These are phyloP conservation scores for Sextonia rubra DNA, from an alignment of 164 flowering plant genomes.

Conservation along the genomic window DNA sequence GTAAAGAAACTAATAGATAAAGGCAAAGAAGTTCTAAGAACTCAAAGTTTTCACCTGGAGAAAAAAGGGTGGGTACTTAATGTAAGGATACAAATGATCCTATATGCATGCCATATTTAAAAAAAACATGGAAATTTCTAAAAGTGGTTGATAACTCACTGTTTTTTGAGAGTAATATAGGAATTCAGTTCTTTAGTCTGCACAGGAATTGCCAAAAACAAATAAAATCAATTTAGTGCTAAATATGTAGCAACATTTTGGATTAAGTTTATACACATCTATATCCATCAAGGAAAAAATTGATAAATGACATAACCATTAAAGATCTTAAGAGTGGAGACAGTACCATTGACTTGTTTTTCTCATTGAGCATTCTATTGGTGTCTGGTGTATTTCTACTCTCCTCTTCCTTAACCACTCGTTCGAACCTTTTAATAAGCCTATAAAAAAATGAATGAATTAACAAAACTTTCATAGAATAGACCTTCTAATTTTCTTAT, in stretches of 20 bases:
- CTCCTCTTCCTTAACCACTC: conserved; percentile 59
- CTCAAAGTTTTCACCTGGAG: neutral
- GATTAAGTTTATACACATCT: neutral
- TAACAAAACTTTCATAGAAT: neutral
- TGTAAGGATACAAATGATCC: neutral
- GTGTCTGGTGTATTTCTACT: conserved; percentile 41
- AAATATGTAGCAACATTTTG: neutral
- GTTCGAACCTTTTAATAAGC: conserved; percentile 79
- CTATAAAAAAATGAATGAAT: conserved; percentile 27
- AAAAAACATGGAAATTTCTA: neutral
- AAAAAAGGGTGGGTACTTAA: neutral
- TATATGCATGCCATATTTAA: neutral
- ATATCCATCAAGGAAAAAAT: neutral
- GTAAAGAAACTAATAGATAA: too few relatives aligned
- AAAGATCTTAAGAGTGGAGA: conserved; percentile 4
- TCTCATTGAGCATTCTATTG: conserved; percentile 65
- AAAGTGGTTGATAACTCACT: conserved; percentile 38
- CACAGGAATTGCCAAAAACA: neutral
- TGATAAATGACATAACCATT: neutral
- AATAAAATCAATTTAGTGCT: too few relatives aligned
- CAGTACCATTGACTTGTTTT: conserved; percentile 70
- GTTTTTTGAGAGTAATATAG: conserved; percentile 70
- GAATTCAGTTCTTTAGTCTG: conserved; percentile 82
- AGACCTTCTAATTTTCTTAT: neutral
- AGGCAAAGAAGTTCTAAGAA: neutral